phyloP scores from a whole-genome alignment of 2,329 filamentous ascomycete genomes.

The Microdochium nivale region DNA sequence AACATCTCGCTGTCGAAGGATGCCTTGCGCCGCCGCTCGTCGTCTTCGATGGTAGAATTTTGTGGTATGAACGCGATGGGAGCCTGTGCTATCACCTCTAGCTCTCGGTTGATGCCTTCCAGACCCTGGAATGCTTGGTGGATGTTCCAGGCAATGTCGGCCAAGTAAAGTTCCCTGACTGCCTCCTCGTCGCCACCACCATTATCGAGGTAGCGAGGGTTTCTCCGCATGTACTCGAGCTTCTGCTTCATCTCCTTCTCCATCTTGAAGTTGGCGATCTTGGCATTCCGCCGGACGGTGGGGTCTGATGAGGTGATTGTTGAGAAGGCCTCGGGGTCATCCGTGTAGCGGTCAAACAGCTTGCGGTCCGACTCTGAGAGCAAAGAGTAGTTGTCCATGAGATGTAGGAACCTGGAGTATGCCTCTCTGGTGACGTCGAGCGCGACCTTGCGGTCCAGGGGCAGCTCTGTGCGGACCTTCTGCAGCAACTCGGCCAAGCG shows the following conservation, averaged over 20 bases:
- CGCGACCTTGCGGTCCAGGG: conserved; percentile 49
- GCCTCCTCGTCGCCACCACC: conserved; percentile 71
- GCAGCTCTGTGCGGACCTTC: conserved; percentile 46
- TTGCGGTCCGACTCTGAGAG: conserved; percentile 56
- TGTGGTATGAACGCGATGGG: conserved; percentile 40
- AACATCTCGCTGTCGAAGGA: conserved; percentile 40
- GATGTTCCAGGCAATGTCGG: conserved; percentile 62
- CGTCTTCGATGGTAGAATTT: conserved; percentile 36
- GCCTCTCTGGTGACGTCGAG: conserved; percentile 57
- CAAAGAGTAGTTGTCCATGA: conserved; percentile 71
- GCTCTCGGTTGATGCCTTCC: conserved; percentile 79
- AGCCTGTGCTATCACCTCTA: conserved; percentile 71
- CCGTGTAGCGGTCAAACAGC: conserved; percentile 64
- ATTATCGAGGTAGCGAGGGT: conserved; percentile 33
- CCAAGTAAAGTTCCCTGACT: conserved; percentile 70
- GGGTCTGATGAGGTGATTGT: conserved; percentile 56
- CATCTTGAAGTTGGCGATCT: conserved; percentile 75
- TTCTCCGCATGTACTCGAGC: conserved; percentile 49
- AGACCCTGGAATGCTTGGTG: conserved; percentile 80
- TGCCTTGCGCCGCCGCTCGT: conserved; percentile 29
- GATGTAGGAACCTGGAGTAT: conserved; percentile 72
- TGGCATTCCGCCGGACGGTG: conserved; percentile 65
- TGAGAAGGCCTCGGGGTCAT: conserved; percentile 64
- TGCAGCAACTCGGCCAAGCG: conserved; percentile 73
- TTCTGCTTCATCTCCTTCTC: conserved; percentile 81